phyloP scores from a whole-genome alignment of 768 basidiomycete species.

The Sistotremastrum suecicum region DNA sequence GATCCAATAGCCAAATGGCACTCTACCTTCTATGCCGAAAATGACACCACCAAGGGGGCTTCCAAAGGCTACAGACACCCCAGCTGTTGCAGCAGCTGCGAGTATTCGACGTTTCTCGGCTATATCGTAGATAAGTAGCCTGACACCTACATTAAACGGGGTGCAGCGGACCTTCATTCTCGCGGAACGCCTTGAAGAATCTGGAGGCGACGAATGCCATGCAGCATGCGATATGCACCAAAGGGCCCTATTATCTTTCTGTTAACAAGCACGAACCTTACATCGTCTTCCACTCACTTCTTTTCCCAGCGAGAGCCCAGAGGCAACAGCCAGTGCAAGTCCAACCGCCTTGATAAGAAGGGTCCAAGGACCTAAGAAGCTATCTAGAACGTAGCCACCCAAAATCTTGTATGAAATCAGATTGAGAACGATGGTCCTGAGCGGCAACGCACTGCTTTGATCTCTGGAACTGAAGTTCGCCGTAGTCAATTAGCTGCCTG shows the following conservation, averaged over 20 bases:
- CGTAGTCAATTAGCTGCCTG: not conserved
- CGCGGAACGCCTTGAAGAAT: slow-evolving; percentile 54
- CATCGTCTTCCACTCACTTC: slow-evolving; percentile 33
- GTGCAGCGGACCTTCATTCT: slow-evolving; percentile 51
- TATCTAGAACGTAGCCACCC: slow-evolving; percentile 75
- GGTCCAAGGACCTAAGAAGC: slow-evolving; percentile 77
- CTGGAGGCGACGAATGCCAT: slow-evolving; percentile 58
- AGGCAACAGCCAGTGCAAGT: slow-evolving; percentile 71
- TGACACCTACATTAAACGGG: not conserved
- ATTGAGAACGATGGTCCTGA: not conserved
- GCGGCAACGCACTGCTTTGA: slow-evolving; percentile 45
- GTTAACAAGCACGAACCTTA: not conserved
- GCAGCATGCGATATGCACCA: slow-evolving; percentile 78
- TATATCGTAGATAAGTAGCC: slow-evolving; percentile 12
- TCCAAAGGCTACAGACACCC: slow-evolving; percentile 81
- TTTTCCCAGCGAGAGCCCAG: slow-evolving; percentile 74
- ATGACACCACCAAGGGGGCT: slow-evolving; percentile 77
- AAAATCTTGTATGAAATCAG: slow-evolving; percentile 36
- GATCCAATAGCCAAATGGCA: not conserved
- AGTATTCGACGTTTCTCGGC: slow-evolving; percentile 72
- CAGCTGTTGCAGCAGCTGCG: slow-evolving; percentile 73
- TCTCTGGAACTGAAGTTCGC: slow-evolving; percentile 46
- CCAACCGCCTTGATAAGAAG: slow-evolving; percentile 76
- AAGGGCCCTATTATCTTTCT: slow-evolving; percentile 39
- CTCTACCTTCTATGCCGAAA: slow-evolving; percentile 61